Base-by-base conservation (phyloP, 345 rosid species). In the Lepidium africanum region DNA sequence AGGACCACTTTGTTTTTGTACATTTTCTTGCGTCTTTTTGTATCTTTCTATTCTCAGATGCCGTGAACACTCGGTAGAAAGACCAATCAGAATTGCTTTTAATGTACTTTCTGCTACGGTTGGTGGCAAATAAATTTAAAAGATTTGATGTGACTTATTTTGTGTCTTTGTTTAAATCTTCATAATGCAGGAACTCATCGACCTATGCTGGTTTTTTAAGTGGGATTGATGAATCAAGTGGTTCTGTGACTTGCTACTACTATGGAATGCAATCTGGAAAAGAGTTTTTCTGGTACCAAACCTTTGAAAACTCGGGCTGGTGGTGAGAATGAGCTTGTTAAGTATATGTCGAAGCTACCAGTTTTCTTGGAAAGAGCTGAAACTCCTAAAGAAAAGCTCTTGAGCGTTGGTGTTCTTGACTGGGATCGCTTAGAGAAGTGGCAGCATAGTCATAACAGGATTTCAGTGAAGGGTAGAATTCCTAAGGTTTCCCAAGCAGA, bases 361-460 rank as follows among this genome's bases (percentile, higher is more conserved):
- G 82, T 82, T 81, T 94, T 81, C 84, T 79, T 90, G 72, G 87
- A 85, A 86, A 79, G 76, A 78, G 77, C 87, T 50, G 81, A 78
- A 70, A 72, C 74, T 2, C 80, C 65, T 36, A 76, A 79, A 56
- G 97, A 87, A 51, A 87, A 78, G 53, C 80, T 82, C 66, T 76
- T 88, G 72, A 91, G 82, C 39, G 81, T 94, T 63, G 99, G 99
- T 76, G 99, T 94, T 65, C 95, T 94, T 71, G 90, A 88, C 54
- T 91, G 97, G 99, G 77, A 84, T 6, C 91, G 86, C 45, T 85
- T 94, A 25, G 94, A 94, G 71, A 88, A 82, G 72, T 93, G 98
- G 98, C 88, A 88, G 59, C 73, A 66, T 72, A 75, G 70, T 76
- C 84, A 84, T 60, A 82, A 78, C 52, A 85, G 73, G 70, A 25